Evolutionary conservation across 225 moss, liverwort and hornwort species (phyloP).

Genomic region (Bryoerythrophyllum caledonicum): DNA sequence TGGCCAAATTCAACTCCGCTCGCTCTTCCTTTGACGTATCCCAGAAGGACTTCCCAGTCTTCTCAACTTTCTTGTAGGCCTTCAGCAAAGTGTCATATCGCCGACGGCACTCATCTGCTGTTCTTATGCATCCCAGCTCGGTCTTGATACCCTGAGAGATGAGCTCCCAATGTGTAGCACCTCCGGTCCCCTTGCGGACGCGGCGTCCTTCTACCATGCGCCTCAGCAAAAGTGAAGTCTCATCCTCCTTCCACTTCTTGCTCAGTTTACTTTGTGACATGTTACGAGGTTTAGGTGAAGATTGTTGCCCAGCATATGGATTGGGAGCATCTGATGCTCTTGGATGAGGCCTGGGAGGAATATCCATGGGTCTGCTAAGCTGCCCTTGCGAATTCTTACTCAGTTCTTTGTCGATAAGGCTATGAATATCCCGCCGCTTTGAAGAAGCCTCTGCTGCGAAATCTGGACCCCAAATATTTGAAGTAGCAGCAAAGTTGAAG

Average conservation of each 20-base stretch:
- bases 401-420: not conserved
- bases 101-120: not conserved
- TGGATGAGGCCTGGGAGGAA: not conserved
- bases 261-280: not conserved
- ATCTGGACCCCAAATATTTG: accelerated
- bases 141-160: not conserved
- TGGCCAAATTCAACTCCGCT: too few species aligned
- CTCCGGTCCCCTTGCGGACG: accelerated
- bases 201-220: not conserved
- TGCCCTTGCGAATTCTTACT: not conserved
- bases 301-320: not conserved
- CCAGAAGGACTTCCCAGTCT: too few species aligned
- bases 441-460: accelerated
- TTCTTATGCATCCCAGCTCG: accelerated
- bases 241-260: not conserved
- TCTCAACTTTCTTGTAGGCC: too few species aligned
- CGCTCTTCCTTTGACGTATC: too few species aligned
- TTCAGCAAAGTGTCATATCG: constrained; percentile 17
- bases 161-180: not conserved
- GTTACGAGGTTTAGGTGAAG: not conserved
- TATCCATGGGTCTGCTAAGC: not conserved
- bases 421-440: accelerated
- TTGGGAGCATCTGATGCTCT: not conserved
- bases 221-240: not conserved
- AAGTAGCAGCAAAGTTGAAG: not conserved